Conservation (phyloP, 2,329 filamentous ascomycete genomes). For the Chaetothyriales sp. region DNA sequence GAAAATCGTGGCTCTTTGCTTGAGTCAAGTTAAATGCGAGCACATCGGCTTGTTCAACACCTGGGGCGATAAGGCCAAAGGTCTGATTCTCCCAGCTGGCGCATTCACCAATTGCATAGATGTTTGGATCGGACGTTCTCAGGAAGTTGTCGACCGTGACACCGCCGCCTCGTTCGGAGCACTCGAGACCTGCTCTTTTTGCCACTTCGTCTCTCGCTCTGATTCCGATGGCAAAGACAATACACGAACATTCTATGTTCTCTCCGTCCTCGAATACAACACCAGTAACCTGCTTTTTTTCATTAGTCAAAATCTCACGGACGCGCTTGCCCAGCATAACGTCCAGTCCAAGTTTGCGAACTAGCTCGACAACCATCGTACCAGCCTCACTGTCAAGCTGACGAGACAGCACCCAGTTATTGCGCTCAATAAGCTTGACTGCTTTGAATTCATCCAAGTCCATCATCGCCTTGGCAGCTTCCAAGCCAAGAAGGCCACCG, state of each 20-base stretch:
- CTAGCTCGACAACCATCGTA: constrained; percentile 65
- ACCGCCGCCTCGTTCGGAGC: constrained; percentile 58
- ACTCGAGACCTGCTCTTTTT: constrained; percentile 51
- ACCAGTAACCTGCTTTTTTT: constrained; percentile 52
- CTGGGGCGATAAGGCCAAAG: constrained; percentile 76
- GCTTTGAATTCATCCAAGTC: constrained; percentile 59
- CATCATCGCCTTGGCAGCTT: constrained; percentile 85
- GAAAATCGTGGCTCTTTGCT: constrained; percentile 53
- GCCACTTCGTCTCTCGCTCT: constrained; percentile 67
- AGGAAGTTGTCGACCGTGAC: constrained; percentile 52
- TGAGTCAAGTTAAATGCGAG: constrained; percentile 83
- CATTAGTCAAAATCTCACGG: constrained; percentile 52
- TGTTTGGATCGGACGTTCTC: constrained; percentile 52
- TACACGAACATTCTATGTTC: constrained; percentile 57
- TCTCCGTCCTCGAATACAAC: constrained; percentile 71
- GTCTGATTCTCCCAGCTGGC: constrained; percentile 79
- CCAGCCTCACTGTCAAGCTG: constrained; percentile 74
- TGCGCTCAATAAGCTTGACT: constrained; percentile 68
- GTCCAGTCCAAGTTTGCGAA: constrained; percentile 61
- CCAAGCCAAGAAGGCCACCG: constrained; percentile 68
- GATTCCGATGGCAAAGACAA: constrained; percentile 85
- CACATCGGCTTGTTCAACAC: constrained; percentile 84
- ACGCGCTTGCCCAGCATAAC: constrained; percentile 66
- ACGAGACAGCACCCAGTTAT: constrained; percentile 65
- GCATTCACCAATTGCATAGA: constrained; percentile 84